Conservation (phyloP, 495 filamentous ascomycete species). For the Aspergillus wentii region DNA sequence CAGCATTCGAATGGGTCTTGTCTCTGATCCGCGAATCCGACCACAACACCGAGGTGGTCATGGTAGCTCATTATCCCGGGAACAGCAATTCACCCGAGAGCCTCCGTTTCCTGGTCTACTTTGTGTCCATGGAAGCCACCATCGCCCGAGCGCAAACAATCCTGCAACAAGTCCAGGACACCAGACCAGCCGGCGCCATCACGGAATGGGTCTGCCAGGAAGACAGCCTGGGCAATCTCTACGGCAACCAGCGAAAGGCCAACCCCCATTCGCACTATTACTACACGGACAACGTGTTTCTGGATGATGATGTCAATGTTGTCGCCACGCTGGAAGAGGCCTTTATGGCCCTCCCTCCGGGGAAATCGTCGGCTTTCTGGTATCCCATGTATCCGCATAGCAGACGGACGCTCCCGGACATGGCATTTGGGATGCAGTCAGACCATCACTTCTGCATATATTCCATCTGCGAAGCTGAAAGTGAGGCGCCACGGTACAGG, state of each 20-base stretch:
- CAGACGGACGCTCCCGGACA: conserved; percentile 21
- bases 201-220: conserved; percentile 17
- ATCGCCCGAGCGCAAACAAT: conserved; percentile 17
- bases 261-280: conserved; percentile 34
- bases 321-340: conserved; percentile 23
- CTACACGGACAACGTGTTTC: conserved; percentile 36
- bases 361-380: conserved; percentile 30
- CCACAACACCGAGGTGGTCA: conserved; percentile 29
- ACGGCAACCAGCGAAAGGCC: conserved; percentile 24
- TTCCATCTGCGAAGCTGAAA: conserved; percentile 32
- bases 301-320: conserved; percentile 28
- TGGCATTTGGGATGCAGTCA: conserved; percentile 39
- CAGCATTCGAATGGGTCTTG: conserved; percentile 30
- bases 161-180: conserved; percentile 20
- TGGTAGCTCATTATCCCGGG: conserved; percentile 18
- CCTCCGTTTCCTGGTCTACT: conserved; percentile 22
- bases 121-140: conserved; percentile 28
- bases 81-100: conserved; percentile 5
- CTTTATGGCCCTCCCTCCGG: conserved; percentile 28
- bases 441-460: conserved; percentile 46
- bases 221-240: conserved; percentile 26
- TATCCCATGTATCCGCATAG: conserved; percentile 35
- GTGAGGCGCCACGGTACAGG: conserved; percentile 26
- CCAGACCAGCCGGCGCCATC: conserved; percentile 17
- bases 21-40: conserved; percentile 25